Conservation (phyloP, 2,329 filamentous ascomycete species). For the Lecanosticta acicola region DNA sequence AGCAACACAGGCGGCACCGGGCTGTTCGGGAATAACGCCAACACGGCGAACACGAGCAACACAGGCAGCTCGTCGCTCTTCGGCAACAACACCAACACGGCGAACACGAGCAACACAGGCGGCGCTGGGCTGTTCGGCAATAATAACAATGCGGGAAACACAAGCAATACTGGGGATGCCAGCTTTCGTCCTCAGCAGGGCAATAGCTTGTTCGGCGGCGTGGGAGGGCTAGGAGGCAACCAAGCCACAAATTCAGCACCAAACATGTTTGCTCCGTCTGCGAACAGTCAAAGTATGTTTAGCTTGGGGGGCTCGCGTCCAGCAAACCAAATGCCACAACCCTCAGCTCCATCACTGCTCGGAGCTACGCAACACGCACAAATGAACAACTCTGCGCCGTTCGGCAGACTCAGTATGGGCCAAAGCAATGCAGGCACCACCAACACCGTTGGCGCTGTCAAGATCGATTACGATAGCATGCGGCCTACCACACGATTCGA, state of each 20-base stretch:
- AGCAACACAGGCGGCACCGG: constrained; percentile 11
- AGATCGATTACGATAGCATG: constrained; percentile 72
- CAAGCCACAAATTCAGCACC: constrained; percentile 24
- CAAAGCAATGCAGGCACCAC: constrained; percentile 43
- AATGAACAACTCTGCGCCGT: constrained; percentile 23
- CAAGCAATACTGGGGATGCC: no score
- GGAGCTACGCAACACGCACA: constrained; percentile 21
- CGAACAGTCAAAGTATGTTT: constrained; percentile 23
- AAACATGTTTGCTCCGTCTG: constrained; percentile 29
- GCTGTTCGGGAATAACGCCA: constrained; percentile 24
- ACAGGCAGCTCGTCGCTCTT: constrained; percentile 22
- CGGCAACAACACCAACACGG: constrained; percentile 15
- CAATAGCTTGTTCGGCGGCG: constrained; percentile 25
- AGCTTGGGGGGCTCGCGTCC: constrained; percentile 15
- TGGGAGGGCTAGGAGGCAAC: constrained; percentile 3
- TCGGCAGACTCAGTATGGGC: constrained; percentile 41
- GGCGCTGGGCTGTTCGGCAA: constrained; percentile 13
- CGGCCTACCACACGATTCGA: constrained; percentile 86
- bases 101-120: constrained; percentile 12
- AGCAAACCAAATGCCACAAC: constrained; percentile 16
- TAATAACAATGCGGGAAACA: constrained; percentile 7
- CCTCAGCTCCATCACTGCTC: constrained; percentile 25
- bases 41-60: constrained; percentile 12
- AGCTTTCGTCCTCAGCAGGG: no score
- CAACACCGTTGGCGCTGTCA: constrained; percentile 51